Evolutionary conservation across 352 stramenopile genomes (phyloP), one percentile per base, ranked within the genome.

Genomic region (Globisporangium spinosum): DNA sequence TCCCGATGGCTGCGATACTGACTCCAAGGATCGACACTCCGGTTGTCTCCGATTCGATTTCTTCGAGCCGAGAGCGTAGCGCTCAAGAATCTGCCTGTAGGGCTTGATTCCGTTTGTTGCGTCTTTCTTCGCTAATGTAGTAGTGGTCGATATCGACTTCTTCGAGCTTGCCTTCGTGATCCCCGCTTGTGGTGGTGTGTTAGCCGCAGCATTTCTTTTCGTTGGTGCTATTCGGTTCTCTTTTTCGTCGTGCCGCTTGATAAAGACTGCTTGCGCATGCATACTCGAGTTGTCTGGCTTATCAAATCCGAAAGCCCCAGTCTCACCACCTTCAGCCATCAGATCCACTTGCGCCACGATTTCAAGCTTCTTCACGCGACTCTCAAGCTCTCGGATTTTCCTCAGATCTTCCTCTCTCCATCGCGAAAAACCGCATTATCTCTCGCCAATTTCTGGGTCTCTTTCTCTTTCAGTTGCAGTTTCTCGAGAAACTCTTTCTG

Each of bases 341-440:
- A 45, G 4, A 3, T 57, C 38, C 22, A 9, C 27, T 23, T 40
- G 58, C 4, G 22, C 25, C 0, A 9, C 60, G 0, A 64, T 57
- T 23, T 87, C 77, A 2, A 89, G 61, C 2, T 79, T 70, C 56
- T 79, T 88, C 22, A 90, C 51, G 7, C 74, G 71, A 29, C 59
- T 70, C n/a, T 87, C 79, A 1, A 91, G 67, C 38, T 67, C 60
- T 32, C 78, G 77, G 32, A 91, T 91, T 43, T 77, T 77, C 49
- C 78, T 77, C 13, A 75, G 43, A 7, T 92, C 82, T 51, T 92
- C 82, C 1, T 89, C 74, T 75, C 78, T 74, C 78, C 75, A 91
- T 51, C 74, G 85, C 27, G 80, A 72, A 87, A 91, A 0, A 83
- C 79, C 22, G 79, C 70, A 34, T 90, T 91, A 62, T 93, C 84